phyloP scores from a whole-genome alignment of 78 protist species.

The Dictyostelium capitatum region DNA sequence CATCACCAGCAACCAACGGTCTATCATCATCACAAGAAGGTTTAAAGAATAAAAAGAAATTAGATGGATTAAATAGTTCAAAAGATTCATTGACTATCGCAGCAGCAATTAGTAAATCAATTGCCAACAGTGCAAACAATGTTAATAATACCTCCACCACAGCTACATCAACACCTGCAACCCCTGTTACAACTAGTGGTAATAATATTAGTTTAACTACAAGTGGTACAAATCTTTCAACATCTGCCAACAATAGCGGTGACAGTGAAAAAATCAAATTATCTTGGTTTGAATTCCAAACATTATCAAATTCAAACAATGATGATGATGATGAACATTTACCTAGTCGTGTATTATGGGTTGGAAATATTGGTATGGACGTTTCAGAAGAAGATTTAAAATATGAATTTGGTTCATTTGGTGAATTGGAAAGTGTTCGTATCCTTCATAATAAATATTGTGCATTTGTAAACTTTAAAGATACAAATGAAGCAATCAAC shows the following conservation, averaged over 20 bases:
- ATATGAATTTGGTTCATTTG: constrained; percentile 46
- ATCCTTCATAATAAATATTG: constrained; percentile 72
- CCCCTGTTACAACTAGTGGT: neutral
- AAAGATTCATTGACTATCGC: neutral
- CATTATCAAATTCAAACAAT: neutral
- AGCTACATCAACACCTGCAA: neutral
- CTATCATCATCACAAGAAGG: neutral
- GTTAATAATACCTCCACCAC: no score
- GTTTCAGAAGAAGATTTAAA: constrained; percentile 78
- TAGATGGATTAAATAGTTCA: constrained; percentile 19
- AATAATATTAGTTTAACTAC: constrained; percentile 15
- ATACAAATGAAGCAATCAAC: constrained; percentile 26
- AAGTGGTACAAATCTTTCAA: constrained; percentile 31
- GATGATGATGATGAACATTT: constrained; percentile 24
- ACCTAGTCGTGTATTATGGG: constrained; percentile 83
- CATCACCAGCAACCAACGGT: neutral
- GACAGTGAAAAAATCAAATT: constrained; percentile 42
- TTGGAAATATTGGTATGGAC: constrained; percentile 80
- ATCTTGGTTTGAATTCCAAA: constrained; percentile 71
- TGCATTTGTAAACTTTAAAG: constrained; percentile 82
- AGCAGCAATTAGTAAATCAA: neutral
- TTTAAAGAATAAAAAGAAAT: constrained; percentile 12
- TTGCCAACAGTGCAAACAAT: neutral
- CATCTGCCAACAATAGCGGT: neutral
- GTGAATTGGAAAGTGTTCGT: constrained; percentile 79